Base-by-base conservation (phyloP, 2,329 filamentous ascomycete species). In the Penicillium sp. region DNA sequence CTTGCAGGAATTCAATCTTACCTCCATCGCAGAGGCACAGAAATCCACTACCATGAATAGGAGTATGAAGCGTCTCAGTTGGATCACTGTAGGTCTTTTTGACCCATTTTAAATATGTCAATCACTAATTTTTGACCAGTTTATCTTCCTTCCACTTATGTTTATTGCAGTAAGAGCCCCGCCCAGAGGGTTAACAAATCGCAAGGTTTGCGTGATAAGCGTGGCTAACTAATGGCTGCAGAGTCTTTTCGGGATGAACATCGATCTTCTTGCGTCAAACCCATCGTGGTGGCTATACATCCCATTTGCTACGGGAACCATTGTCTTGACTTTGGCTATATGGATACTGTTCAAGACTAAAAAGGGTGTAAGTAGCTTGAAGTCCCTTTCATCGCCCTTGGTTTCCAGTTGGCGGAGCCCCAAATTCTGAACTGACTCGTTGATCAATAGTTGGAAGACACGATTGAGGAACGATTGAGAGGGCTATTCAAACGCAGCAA, bases 21-120 rank as follows among this genome's bases (percentile, higher is more conserved):
- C 36, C 21, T 49, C 46, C 0, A 49, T 49, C 21, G 32, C 46
- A 13, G 46, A 49, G 24, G 46, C 46, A 4, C 46, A 49, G 36
- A 49, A 49, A 32, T 49, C 46, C 2, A 49, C 46, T 1, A 31
- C 46, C 7, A 49, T 42, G 36, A 49, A 49, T 36, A 49, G 24
- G 8, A 49, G 47, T 18, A 48, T 48, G 36, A 48, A 48, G 10
- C 46, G 46, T 13, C 36, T 48, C 11, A 48, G 46, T 40, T 48
- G 46, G 46, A 48, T 48, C 11, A 48, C 46, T 29, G 46, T 31
- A 40, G 10, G 46, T 10, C 11, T n/a, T n/a, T n/a, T n/a, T n/a
- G n/a, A n/a, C n/a, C n/a, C n/a, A n/a, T n/a, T n/a, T n/a, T n/a
- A n/a, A n/a, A n/a, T n/a, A n/a, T n/a, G n/a, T n/a, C n/a, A n/a